A percentile compares a stretch with the other conserved stretches of the same genome.
Evolutionary conservation across 78 protist species (phyloP).

Genomic region (Tieghemostelium lacteum): DNA sequence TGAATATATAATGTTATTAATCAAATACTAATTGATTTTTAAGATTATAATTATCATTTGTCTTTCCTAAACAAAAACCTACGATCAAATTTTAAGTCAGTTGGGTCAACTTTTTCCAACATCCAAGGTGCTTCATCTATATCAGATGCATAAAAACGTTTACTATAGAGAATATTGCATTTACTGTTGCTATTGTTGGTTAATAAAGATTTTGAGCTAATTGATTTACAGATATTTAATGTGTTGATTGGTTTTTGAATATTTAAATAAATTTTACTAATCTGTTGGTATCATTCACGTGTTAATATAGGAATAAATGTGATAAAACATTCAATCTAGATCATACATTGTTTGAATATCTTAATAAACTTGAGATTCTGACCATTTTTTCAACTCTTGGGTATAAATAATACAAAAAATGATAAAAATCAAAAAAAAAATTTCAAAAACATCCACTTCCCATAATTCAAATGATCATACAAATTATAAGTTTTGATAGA

Average conservation of each 20-base stretch:
- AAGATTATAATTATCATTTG: too few species aligned
- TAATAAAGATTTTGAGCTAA: neutral
- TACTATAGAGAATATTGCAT: neutral
- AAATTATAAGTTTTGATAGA: too few species aligned
- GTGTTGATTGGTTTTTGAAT: neutral
- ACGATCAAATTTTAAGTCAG: constrained; percentile 39
- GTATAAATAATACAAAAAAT: neutral
- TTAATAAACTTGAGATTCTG: constrained; percentile 9
- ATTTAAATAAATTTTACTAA: too few species aligned
- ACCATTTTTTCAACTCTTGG: neutral
- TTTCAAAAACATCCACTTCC: too few species aligned
- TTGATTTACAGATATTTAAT: too few species aligned
- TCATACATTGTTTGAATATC: neutral
- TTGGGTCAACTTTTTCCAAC: constrained; percentile 38
- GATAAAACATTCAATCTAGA: too few species aligned
- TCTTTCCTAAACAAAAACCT: neutral
- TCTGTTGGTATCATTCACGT: too few species aligned
- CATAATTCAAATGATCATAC: too few species aligned
- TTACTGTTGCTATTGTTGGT: neutral
- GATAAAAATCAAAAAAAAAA: neutral
- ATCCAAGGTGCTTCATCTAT: constrained; percentile 32
- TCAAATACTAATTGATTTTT: neutral
- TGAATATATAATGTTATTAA: neutral
- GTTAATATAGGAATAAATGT: too few species aligned
- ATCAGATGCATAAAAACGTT: neutral